A percentile compares a stretch with the other conserved stretches of the same genome.
Evolutionary conservation across 225 moss, liverwort and hornwort genomes (phyloP).

Genomic region (Thuidium tamariscinum): DNA sequence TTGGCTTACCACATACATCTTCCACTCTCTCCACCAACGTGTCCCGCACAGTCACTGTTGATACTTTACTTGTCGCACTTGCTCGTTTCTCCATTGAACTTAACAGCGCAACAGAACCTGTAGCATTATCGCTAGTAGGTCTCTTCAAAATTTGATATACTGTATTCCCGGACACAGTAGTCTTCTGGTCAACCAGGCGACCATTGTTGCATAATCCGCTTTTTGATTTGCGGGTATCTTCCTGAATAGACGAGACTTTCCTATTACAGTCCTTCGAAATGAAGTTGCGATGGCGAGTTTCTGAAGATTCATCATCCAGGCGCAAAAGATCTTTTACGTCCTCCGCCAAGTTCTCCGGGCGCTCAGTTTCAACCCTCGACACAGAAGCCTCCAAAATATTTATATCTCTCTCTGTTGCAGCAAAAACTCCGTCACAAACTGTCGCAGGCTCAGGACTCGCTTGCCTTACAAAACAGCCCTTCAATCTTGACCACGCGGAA

Average conservation of each 20-base stretch:
- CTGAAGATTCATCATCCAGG: not conserved
- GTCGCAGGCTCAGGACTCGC: conserved; percentile 11
- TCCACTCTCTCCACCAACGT: not conserved
- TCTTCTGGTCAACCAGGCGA: conserved; percentile 17
- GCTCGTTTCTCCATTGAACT: conserved; percentile 8
- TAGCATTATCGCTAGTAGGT: conserved; percentile 1
- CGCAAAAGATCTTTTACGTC: not conserved
- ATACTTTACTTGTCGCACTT: not conserved
- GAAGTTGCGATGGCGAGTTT: not conserved
- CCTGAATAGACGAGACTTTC: not conserved
- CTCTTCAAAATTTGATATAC: conserved; percentile 47
- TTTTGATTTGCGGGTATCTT: conserved; percentile 4
- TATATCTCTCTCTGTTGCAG: not conserved
- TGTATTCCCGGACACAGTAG: conserved; percentile 9
- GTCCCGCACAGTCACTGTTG: not conserved
- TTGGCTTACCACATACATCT: not conserved
- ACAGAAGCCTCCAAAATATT: not conserved
- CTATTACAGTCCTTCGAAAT: conserved; percentile 1
- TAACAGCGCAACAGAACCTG: not conserved
- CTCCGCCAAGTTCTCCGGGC: not conserved
- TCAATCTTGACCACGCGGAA: conserved; percentile 67
- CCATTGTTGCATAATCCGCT: conserved; percentile 1
- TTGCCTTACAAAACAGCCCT: conserved; percentile 56
- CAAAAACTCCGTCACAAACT: conserved; percentile 7
- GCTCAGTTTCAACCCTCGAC: not conserved